Evolutionary conservation across 164 flowering plant species (phyloP).

Genomic region (Tetracentron sinense): DNA sequence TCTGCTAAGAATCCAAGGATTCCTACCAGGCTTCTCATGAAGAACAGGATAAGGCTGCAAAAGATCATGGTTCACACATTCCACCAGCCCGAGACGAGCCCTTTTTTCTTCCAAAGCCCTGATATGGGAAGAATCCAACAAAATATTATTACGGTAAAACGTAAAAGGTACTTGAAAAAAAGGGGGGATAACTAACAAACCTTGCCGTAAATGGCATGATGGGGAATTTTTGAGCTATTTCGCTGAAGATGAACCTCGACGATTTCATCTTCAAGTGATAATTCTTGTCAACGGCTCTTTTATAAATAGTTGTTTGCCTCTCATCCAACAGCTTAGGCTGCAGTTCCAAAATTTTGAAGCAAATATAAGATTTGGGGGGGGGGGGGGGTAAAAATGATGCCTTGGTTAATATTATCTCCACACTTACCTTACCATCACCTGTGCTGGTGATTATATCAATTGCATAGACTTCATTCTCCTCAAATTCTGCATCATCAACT

Average conservation of each 20-base stretch:
- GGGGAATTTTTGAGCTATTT: slow-evolving; percentile 83
- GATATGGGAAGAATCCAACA: no score
- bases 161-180: no score
- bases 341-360: slow-evolving; percentile 10
- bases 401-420: background rate
- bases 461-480: slow-evolving; percentile 91
- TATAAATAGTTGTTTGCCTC: slow-evolving; percentile 85
- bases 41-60: no score
- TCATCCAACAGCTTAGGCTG: slow-evolving; percentile 95
- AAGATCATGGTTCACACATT: no score
- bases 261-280: slow-evolving; percentile 98
- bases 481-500: slow-evolving; percentile 95
- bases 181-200: slow-evolving; percentile 37
- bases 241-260: slow-evolving; percentile 88
- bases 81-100: no score
- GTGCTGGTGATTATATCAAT: slow-evolving; percentile 94
- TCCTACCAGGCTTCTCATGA: no score
- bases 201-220: slow-evolving; percentile 92
- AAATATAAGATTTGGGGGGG: background rate
- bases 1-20: no score
- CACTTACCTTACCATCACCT: slow-evolving; percentile 85
- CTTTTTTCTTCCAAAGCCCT: no score
- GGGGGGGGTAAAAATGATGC: background rate
- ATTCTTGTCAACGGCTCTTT: slow-evolving; percentile 85
- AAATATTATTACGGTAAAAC: no score